Evolutionary conservation across 2,329 filamentous ascomycete genomes (phyloP), one percentile per base, ranked within the genome.

Genomic region (Graphilbum fragrans): DNA sequence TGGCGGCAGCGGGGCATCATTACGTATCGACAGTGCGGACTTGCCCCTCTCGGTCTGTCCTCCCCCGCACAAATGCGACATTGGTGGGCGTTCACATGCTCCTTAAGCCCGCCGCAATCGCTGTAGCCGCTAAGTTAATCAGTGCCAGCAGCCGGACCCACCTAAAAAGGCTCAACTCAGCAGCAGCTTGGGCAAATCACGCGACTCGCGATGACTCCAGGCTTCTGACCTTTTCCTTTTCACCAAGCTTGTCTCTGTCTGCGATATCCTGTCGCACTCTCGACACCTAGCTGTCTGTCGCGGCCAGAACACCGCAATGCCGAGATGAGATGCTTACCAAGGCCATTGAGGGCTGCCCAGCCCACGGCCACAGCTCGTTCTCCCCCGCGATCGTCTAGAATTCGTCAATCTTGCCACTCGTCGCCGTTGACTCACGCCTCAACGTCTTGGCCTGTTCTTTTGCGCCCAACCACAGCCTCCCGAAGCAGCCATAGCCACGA

Each of bases 251-350:
- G 23, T 27, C 12, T 27, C 23, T 27, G 29, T 31, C 8, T 31
- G 7, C n/a, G n/a, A n/a, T 14, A 31, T 31, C 6, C 11, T 8
- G 29, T 5, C 14, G 29, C 29, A 31, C 6, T 39, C 42, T 44
- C 34, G 11, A 37, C 19, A 62, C 78, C 41, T 70, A 86, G 53
- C 70, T 90, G 45, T 82, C n/a, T n/a, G n/a, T n/a, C n/a, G n/a
- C n/a, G n/a, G n/a, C n/a, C 72, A 11, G 81, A 83, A 37, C 7
- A 34, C 33, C 38, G 45, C 41, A 16, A 71, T 70, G 67, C 63
- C 61, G 61, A 58, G 55, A 72, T 72, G 67, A 69, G 56, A 51
- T 47, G 44, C 47, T 48, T 59, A 45, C 39, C 50, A 42, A 55
- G 58, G 57, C 61, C 60, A 58, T 59, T 61, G 57, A 57, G 60